Evolutionary conservation across 2,329 filamentous ascomycete species (phyloP), one percentile per base, ranked within the genome.

Genomic region (Elsinoe batatas): DNA sequence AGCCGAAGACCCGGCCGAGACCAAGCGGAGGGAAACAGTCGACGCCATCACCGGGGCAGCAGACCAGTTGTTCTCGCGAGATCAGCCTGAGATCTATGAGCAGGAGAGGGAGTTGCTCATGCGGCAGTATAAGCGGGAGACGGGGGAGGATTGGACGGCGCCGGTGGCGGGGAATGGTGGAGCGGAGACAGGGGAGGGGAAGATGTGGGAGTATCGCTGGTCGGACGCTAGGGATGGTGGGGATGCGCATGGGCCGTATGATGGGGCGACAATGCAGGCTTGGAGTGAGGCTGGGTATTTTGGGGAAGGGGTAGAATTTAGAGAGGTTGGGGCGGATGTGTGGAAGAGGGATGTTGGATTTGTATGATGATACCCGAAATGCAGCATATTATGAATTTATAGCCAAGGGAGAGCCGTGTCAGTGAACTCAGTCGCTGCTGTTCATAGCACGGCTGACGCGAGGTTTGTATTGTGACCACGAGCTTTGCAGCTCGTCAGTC

Each of bases 281-380:
- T 98, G 93, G 93, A 83, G 86, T 62, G 83, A 88, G 59, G 89
- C 89, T 20, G 93, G 93, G 2, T 97, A 97, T 68, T 98, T 98
- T 71, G 86, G 84, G 11, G 85, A 93, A 60, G 88, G 88, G 0
- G 89, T 95, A 20, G 91, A 77, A 60, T 78, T 75, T 61, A 69
- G 72, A 50, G 64, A 64, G 20, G 65, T 72, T 13, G 73, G 72
- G 11, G 65, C 70, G 37, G 63, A 58, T 11, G 72, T 72, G 40
- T 77, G 74, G 74, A 72, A 67, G 53, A 62, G 68, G 33, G 54
- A 70, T 12, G 63, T 74, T 17, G 71, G 75, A 60, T 60, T 60
- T 43, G 33, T 49, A 2, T 57, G 35, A 2, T 57, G 35, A n/a
- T 15, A 37, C 15, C 26, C 22, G 47, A 18, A 22, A 22, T 44